A percentile compares a stretch with the other conserved stretches of the same genome.
Evolutionary conservation across 2,329 filamentous ascomycete genomes (phyloP).

Genomic region (Macrophomina phaseolina): DNA sequence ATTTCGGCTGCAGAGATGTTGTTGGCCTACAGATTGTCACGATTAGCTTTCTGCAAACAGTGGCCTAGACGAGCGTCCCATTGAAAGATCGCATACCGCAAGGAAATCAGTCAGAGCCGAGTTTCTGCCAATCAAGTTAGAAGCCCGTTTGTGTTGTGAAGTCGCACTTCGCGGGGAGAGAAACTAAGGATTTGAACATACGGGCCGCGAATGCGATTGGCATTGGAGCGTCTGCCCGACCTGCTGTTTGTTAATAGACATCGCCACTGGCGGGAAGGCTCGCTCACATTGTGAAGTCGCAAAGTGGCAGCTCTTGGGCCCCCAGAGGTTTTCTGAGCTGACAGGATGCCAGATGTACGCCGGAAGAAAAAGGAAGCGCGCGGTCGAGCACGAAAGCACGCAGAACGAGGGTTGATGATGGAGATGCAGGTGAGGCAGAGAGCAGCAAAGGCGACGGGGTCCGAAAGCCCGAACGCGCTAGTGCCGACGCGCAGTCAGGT

Average conservation of each 20-base stretch:
- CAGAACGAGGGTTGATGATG: conserved; percentile 9
- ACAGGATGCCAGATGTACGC: neutral
- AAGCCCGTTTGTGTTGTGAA: neutral
- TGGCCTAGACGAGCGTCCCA: too few relatives aligned
- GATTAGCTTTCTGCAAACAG: neutral
- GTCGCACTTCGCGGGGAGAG: neutral
- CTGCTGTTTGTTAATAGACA: conserved; percentile 29
- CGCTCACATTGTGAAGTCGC: conserved; percentile 6
- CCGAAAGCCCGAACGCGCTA: conserved; percentile 18
- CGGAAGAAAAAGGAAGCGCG: neutral
- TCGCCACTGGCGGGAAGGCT: neutral
- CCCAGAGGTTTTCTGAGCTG: too few relatives aligned
- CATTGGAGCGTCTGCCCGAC: conserved; percentile 35
- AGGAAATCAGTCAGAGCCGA: conserved; percentile 73
- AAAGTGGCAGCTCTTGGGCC: too few relatives aligned
- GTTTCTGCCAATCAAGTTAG: conserved; percentile 43
- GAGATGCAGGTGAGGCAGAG: neutral
- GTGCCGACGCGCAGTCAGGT: conserved; percentile 27
- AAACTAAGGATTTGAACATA: conserved; percentile 40
- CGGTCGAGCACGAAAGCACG: neutral
- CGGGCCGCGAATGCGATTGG: conserved; percentile 61
- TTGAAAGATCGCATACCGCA: conserved; percentile 54
- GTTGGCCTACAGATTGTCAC: conserved; percentile 59
- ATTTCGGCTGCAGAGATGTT: conserved; percentile 74
- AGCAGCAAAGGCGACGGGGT: conserved; percentile 9